Base-by-base conservation (phyloP, 345 rosid species). In the Cardamine occulta region DNA sequence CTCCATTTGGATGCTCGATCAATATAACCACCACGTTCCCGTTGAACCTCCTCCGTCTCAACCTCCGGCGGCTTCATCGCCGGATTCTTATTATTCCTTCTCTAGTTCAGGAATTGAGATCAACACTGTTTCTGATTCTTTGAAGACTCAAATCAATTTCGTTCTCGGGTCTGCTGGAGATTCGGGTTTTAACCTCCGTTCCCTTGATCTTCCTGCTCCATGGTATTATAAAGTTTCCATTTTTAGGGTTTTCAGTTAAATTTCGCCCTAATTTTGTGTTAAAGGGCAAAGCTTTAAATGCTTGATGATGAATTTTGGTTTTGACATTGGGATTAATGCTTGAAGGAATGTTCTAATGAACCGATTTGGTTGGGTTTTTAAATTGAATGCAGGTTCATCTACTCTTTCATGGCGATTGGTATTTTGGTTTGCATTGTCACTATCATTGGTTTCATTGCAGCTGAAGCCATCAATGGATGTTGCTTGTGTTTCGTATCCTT, bases 401-500 rank as follows among this genome's bases (percentile, higher is more conserved):
- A 95, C 83, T 87, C 90, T 24, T 95, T 92, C 71, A 89, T 95
- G 93, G 93, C 90, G 44, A 84, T 92, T 79, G 97, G 97, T 42
- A 73, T 90, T 54, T 86, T 85, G 79, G 69, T 92, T 61, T 88
- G 97, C 74, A 80, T 89, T 68, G 62, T 88, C 71, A 83, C 88
- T 40, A 63, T 89, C 70, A 87, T 90, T 10, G 99, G 99, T 58
- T 95, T 93, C 86, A 86, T 90, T 32, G 97, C 97, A 58, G 97
- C 97, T 74, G 97, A 90, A 82, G 82, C 93, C 45, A 83, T 92
- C 58, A 83, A 77, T 74, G 90, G 96, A 74, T 89, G 97, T 72
- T 91, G 97, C 88, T 86, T 95, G 49, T 95, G 99, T 84, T 90
- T 90, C 79, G 96, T 95, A 95, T 92, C 99, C 99, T 85, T n/a